A percentile compares a stretch with the other conserved stretches of the same genome.
These are phyloP conservation scores for Graphiopsis chlorocephala DNA, from an alignment of 2,329 filamentous ascomycete species.

Conservation along the genomic window DNA sequence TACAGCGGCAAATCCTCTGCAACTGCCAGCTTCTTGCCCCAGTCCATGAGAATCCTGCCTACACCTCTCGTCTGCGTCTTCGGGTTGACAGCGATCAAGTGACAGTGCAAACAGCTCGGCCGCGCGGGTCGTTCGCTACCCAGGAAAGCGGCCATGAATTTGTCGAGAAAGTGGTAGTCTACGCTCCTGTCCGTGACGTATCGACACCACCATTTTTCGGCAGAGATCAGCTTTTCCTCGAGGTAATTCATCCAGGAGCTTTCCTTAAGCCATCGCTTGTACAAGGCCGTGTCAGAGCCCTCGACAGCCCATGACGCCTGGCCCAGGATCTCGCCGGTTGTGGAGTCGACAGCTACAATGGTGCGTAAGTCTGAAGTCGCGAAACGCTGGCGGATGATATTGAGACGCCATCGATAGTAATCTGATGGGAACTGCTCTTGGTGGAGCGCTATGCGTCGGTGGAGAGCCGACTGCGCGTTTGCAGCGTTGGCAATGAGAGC, in stretches of 20 bases:
- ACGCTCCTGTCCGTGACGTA: conserved; percentile 2
- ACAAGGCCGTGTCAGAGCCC: background rate
- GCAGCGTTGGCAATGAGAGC: background rate
- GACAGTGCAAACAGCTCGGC: background rate
- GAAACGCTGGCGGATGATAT: conserved; percentile 6
- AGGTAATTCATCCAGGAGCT: background rate
- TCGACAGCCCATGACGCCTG: conserved; percentile 1
- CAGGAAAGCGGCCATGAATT: background rate
- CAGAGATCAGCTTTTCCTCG: background rate
- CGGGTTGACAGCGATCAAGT: background rate
- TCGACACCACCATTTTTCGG: background rate
- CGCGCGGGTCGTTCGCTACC: background rate
- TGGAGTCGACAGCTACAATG: background rate
- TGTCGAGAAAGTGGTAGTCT: background rate
- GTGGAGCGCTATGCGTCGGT: background rate
- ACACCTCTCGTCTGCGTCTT: background rate
- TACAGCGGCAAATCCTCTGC: background rate
- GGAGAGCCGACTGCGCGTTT: background rate
- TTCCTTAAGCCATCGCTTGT: background rate
- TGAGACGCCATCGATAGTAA: conserved; percentile 2
- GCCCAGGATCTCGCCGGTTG: background rate
- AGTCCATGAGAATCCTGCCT: background rate
- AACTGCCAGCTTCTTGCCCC: background rate
- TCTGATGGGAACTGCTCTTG: background rate
- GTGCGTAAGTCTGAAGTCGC: background rate